Evolutionary conservation across 2,329 filamentous ascomycete genomes (phyloP), one percentile per base, ranked within the genome.

Genomic region (Aspergillus vadensis): DNA sequence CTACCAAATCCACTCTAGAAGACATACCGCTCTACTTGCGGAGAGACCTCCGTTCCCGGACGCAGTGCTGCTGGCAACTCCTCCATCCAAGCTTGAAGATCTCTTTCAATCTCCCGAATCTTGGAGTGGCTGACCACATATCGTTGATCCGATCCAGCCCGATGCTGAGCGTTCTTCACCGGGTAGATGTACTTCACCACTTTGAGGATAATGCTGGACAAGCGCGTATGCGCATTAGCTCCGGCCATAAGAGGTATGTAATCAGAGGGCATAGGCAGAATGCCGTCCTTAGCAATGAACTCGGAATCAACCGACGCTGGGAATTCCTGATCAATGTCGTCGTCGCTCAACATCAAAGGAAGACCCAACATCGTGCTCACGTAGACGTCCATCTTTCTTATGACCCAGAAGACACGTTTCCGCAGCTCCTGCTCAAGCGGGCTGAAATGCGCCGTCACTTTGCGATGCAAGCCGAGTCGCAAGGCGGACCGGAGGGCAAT

Each of bases 401-500:
- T 69, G 10, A 80, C 73, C 81, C 81, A 82, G 65, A 82, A 82
- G 53, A 81, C 88, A 63, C 90, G 85, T 72, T 90, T 89, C 50
- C 89, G 86, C 50, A 91, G 84, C 74, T 92, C 88, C 69, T 88
- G 86, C 69, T 88, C 87, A 55, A 92, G 84, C 52, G 89, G 88
- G 67, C 91, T 88, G 61, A 90, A 85, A 58, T 85, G 83, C 51
- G 89, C 86, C 12, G 87, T 81, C 5, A 94, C 77, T 61, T 90
- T 86, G 55, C 91, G 88, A 73, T 95, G 91, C 25, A 94, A 80
- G 7, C 91, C 91, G 77, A 94, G 88, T 27, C 90, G 86, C 36
- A 94, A 77, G n/a, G 89, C 87, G 6, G 89, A 89, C 54, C 90
- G 85, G 52, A 93, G 79, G 2, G 90, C 91, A 67, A 94, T 89